Conservation (phyloP, 306 rosid genomes). For the Gastrolobium villosum region DNA sequence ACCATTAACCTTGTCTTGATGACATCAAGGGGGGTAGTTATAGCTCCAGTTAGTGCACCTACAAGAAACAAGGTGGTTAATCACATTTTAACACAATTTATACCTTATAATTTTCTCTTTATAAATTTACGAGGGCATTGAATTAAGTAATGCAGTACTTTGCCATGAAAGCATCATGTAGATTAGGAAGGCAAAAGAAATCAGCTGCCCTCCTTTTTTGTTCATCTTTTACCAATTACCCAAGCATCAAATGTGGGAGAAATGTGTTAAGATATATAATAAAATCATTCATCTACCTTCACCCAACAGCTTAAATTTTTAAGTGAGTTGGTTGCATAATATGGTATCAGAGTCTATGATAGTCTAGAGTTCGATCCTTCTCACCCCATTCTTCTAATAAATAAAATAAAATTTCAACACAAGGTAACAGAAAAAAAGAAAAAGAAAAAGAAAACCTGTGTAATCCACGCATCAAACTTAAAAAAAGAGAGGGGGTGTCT, state of each 20-base stretch:
- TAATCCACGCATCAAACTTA: too few relatives aligned
- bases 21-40: constrained; percentile 96
- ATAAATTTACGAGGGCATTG: neutral
- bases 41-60: constrained; percentile 97
- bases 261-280: neutral
- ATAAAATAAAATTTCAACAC: too few relatives aligned
- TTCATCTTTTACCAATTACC: neutral
- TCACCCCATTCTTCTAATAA: too few relatives aligned
- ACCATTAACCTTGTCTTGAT: constrained; percentile 94
- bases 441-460: too few relatives aligned
- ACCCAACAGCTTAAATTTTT: too few relatives aligned
- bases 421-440: too few relatives aligned
- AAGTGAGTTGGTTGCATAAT: too few relatives aligned
- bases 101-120: neutral
- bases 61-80: constrained; percentile 35
- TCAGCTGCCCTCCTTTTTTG: neutral
- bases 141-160: neutral
- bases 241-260: neutral
- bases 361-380: too few relatives aligned
- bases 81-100: constrained; percentile 26
- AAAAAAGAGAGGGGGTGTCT: too few relatives aligned
- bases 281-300: too few relatives aligned
- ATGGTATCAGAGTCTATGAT: too few relatives aligned
- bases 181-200: constrained; percentile 5
- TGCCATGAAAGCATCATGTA: neutral